Base-by-base conservation (phyloP, 768 basidiomycete genomes). In the Collybia mongolica region DNA sequence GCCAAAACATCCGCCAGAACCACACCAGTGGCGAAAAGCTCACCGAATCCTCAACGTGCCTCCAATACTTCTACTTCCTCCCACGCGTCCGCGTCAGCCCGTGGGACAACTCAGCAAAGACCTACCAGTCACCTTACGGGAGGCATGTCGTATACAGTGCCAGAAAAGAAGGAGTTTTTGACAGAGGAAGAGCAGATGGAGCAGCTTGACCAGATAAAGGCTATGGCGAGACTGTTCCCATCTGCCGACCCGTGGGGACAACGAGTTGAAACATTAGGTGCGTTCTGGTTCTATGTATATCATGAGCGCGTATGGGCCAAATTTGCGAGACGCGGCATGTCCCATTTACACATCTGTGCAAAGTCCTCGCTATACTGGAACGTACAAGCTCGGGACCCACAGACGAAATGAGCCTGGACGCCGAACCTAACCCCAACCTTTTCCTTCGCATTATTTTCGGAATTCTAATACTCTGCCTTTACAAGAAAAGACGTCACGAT, bases 401-500 rank as follows among this genome's bases (percentile, higher is more conserved):
- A 32, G 24, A 26, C 24, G 24, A 26, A 26, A 26, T 7, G 24
- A 3, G 24, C 24, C 3, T 3, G 3, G 11, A 32, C 4, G 7
- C 32, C 32, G 14, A 12, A 61, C 54, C 24, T 20, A 46, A 12
- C 26, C 24, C 2, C 18, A 18, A 28, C 38, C 32, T 14, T 44
- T 12, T 36, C 18, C 29, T 44, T 40, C 22, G 15, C 37, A 3
- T 40, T 1, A 2, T 20, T n/a, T 5, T 49, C 11, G 15, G 12
- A 23, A 29, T 23, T n/a, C 53, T 53, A 28, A 56, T n/a, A 3
- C 41, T 42, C 6, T 39, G 15, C 44, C 44, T 36, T 35, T 54
- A 56, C 64, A 71, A 70, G 66, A 59, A 54, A 65, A 78, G 76
- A 78, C 61, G 74, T 78, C 47, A 66, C 65, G 46, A 60, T 76